phyloP scores from a whole-genome alignment of 2,329 filamentous ascomycete species.

The Sporothrix brasiliensis region DNA sequence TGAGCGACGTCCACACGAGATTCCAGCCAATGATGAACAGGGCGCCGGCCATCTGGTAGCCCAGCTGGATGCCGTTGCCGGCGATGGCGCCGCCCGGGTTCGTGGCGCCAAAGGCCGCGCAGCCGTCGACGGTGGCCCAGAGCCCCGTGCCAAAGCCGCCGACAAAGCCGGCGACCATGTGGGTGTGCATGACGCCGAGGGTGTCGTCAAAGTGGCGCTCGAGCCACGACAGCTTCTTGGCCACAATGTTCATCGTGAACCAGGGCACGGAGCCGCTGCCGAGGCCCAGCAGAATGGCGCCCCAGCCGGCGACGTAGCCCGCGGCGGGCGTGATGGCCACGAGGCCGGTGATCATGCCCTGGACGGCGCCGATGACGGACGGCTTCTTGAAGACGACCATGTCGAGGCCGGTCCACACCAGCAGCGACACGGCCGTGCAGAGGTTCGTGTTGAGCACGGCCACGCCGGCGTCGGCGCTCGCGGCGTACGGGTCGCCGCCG shows the following conservation, averaged over 20 bases:
- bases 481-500: constrained; percentile 56
- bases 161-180: constrained; percentile 51
- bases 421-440: constrained; percentile 51
- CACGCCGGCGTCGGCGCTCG: constrained; percentile 53
- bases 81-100: constrained; percentile 53
- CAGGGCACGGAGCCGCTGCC: constrained; percentile 52
- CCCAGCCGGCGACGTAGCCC: constrained; percentile 55
- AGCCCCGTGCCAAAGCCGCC: constrained; percentile 52
- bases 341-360: constrained; percentile 57
- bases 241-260: constrained; percentile 54
- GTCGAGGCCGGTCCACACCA: constrained; percentile 52
- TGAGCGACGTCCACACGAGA: constrained; percentile 53
- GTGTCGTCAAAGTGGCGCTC: constrained; percentile 39
- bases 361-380: constrained; percentile 53
- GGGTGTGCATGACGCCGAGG: constrained; percentile 45
- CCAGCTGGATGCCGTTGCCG: constrained; percentile 55
- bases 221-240: constrained; percentile 43
- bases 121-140: constrained; percentile 52
- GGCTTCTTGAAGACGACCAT: constrained; percentile 53
- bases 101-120: constrained; percentile 50
- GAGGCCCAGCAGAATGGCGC: constrained; percentile 52
- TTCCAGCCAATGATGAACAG: constrained; percentile 56
- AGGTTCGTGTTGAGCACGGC: constrained; percentile 57
- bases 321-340: constrained; percentile 57
- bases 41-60: constrained; percentile 53